Evolutionary conservation across 495 filamentous ascomycete species (phyloP), one percentile per base, ranked within the genome.

Genomic region (Lophiotrema nucula): DNA sequence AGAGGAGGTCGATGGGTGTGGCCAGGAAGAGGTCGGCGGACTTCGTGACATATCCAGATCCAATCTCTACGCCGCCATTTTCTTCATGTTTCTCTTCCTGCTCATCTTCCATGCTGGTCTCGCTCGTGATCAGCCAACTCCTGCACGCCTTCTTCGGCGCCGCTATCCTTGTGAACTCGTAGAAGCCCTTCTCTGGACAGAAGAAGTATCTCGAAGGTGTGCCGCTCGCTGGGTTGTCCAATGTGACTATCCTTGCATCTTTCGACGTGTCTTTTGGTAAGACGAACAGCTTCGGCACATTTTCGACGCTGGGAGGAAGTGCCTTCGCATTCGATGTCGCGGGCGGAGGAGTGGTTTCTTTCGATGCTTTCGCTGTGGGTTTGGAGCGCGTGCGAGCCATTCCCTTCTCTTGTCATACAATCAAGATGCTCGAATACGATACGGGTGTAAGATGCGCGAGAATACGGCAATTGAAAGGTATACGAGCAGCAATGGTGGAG

Each of bases 1-100:
- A 97, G 2, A 97, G 66, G 6, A 86, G 78, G 69, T 99, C 93
- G 56, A 92, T 73, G 5, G 86, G 87, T 1, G 95, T 95, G 16
- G 90, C 88, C 47, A 97, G 71, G 57, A 88, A 83, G 22, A 98
- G 71, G 53, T 89, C 81, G 23, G 88, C 80, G 39, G 78, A 78
- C 53, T 83, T 81, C 13, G 83, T 75, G 27, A 83, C 63, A 26
- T 60, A 43, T 15, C 52, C 26, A 10, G 56, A 21, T 28, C 49
- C 33, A 8, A 54, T 6, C 4, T 51, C 13, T n/a, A n/a, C n/a
- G n/a, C n/a, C n/a, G 3, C 16, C 31, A 12, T 10, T 6, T 43
- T 43, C 39, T 12, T 56, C 43, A 13, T 15, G 21, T 39, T 37
- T 49, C 15, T 21, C 41, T 8, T 26, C 26, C 26, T 21, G 13